Evolutionary conservation across 371 early-diverging fungal genomes (phyloP).

Genomic region (Mortierella sp.): DNA sequence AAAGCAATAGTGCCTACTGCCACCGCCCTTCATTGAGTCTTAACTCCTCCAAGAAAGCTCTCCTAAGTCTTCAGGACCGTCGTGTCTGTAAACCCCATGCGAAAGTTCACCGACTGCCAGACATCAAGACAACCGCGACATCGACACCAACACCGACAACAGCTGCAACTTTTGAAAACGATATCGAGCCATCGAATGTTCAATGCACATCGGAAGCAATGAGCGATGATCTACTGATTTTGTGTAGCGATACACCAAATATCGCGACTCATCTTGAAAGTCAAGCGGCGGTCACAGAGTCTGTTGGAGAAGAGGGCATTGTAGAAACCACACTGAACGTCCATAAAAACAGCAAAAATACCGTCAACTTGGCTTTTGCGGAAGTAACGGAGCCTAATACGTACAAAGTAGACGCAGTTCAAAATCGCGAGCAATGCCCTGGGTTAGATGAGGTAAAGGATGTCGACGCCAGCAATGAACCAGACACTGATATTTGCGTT

Average conservation of each 20-base stretch:
- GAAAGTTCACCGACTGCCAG: slow-evolving; percentile 38
- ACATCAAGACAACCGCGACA: slow-evolving; percentile 23
- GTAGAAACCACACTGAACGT: not conserved
- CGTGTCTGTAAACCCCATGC: slow-evolving; percentile 44
- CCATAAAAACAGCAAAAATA: not conserved
- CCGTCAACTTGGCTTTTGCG: not conserved
- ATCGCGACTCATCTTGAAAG: not conserved
- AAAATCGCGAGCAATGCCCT: not conserved
- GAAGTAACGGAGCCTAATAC: not conserved
- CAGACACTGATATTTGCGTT: not conserved
- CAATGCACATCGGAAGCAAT: not conserved
- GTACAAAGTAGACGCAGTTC: not conserved
- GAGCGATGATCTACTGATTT: not conserved
- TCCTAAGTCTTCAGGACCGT: slow-evolving; percentile 44
- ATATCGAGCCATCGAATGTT: not conserved
- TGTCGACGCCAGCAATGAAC: not conserved
- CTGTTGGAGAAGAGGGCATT: not conserved
- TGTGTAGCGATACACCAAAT: not conserved
- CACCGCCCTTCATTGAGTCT: slow-evolving; percentile 36
- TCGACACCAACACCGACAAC: not conserved
- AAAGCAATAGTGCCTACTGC: slow-evolving; percentile 27
- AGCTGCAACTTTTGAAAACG: no score
- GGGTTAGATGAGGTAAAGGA: not conserved
- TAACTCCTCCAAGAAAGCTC: slow-evolving; percentile 38
- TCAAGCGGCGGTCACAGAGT: not conserved